Evolutionary conservation across 2,329 filamentous ascomycete species (phyloP), one percentile per base, ranked within the genome.

Genomic region (Monilinia laxa): DNA sequence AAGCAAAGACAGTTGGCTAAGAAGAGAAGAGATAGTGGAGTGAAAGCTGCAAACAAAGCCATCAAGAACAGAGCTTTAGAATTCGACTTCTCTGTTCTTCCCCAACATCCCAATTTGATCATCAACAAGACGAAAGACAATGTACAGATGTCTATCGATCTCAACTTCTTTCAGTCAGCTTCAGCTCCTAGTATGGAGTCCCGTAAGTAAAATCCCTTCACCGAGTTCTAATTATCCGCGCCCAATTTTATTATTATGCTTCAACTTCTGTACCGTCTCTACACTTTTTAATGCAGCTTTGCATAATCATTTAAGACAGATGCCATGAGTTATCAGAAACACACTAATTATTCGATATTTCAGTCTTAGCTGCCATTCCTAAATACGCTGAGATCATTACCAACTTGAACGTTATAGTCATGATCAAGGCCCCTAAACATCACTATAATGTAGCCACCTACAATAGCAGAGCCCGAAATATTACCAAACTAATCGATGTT

Each of bases 401-500:
- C 7, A 18, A 60, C 45, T 49, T 49, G 45, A n/a, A n/a, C 7
- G 14, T 60, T 5, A 38, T 9, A 4, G 51, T 51, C 4, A 20
- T 60, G 14, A 60, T 51, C 14, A 51, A 60, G 9, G 42, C 28
- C 1, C 45, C 45, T 1, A 38, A 7, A 25, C 14, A 25, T 6
- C 14, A 51, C 47, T 6, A 2, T 7, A 20, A 25, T 38, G 0
- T 12, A 1, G 14, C 45, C 0, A 25, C 28, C 0, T 38, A 18
- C 28, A 38, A 60, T 0, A 4, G 7, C 16, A 60, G 45, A 4
- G 20, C n/a, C 6, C 2, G 5, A 7, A 51, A 9, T 0, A 14
- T 60, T 4, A 5, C 20, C 5, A 25, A 11, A 7, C 28, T 60
- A 6, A 38, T 60, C 1, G 2, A 1, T 0, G 11, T 18, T 0